phyloP scores from a whole-genome alignment of 371 early-diverging fungal genomes.

The Smittium culicis region DNA sequence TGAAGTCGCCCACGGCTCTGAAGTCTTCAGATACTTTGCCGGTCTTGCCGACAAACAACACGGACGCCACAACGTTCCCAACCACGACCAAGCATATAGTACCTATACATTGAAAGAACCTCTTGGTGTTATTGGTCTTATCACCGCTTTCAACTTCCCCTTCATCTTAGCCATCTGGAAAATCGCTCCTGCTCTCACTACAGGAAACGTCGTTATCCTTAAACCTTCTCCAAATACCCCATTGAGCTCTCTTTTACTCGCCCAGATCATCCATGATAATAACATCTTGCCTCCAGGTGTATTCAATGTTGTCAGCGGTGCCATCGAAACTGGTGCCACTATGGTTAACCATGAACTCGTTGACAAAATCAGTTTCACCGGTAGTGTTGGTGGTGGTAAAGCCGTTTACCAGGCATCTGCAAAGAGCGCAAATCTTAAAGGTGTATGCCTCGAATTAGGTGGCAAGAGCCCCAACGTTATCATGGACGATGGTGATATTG shows the following conservation, averaged over 20 bases:
- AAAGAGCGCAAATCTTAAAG: slow-evolving; percentile 52
- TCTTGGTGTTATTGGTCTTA: slow-evolving; percentile 62
- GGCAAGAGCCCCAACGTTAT: slow-evolving; percentile 83
- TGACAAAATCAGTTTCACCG: slow-evolving; percentile 51
- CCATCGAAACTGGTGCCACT: slow-evolving; percentile 37
- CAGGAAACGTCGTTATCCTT: slow-evolving; percentile 47
- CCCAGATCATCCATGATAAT: slow-evolving; percentile 30
- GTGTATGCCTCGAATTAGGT: slow-evolving; percentile 73
- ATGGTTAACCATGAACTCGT: slow-evolving; percentile 38
- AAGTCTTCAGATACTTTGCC: slow-evolving; percentile 61
- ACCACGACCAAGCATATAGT: slow-evolving; percentile 33
- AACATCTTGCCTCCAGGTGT: slow-evolving; percentile 48
- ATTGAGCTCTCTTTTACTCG: slow-evolving; percentile 38
- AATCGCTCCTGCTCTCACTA: slow-evolving; percentile 69
- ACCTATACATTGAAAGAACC: slow-evolving; percentile 60
- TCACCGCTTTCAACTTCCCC: slow-evolving; percentile 78
- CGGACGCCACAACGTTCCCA: slow-evolving; percentile 30
- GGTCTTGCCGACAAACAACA: slow-evolving; percentile 74
- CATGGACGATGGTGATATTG: slow-evolving; percentile 68
- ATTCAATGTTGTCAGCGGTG: slow-evolving; percentile 57
- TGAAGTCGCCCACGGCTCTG: slow-evolving; percentile 51
- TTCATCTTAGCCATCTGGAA: slow-evolving; percentile 67
- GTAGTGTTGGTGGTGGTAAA: slow-evolving; percentile 53
- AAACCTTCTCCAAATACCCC: slow-evolving; percentile 57
- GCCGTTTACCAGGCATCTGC: slow-evolving; percentile 52